Conservation (phyloP, 2,329 filamentous ascomycete species). For the Thelonectria olida region DNA sequence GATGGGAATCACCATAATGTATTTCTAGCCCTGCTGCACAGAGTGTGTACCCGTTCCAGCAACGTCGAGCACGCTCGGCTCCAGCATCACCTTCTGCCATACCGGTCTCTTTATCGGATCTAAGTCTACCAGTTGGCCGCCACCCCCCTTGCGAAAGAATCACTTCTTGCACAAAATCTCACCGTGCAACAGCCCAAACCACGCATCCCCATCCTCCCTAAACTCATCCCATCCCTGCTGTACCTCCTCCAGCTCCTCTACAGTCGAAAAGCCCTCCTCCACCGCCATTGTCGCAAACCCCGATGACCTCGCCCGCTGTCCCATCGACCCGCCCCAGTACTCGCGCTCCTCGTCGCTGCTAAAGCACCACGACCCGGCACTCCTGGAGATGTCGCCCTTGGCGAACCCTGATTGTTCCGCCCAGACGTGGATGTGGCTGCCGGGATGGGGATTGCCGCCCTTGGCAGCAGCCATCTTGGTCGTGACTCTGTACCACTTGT, state of each 20-base stretch:
- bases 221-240: not conserved
- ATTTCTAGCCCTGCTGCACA: too few relatives aligned
- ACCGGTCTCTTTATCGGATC: too few relatives aligned
- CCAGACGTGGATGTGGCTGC: slow-evolving; percentile 1
- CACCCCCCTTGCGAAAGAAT: too few relatives aligned
- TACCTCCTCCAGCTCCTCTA: not conserved
- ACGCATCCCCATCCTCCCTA: slow-evolving; percentile 1
- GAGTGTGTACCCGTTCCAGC: too few relatives aligned
- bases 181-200: not conserved
- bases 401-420: not conserved
- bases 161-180: slow-evolving; percentile 1
- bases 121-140: too few relatives aligned
- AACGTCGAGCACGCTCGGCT: too few relatives aligned
- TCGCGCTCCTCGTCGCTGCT: not conserved
- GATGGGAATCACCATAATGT: too few relatives aligned
- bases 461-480: not conserved
- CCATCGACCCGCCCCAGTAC: slow-evolving; percentile 11
- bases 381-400: not conserved
- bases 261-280: not conserved
- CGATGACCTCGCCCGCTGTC: not conserved
- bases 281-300: not conserved
- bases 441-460: slow-evolving; percentile 1
- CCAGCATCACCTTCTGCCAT: too few relatives aligned
- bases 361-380: slow-evolving; percentile 1
- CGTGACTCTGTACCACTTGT: slow-evolving; percentile 1